Percentiles rank a stretch among this genome's conserved stretches.
These are phyloP conservation scores for Macrolepiota fuliginosa DNA, from an alignment of 768 basidiomycete species.

Conservation along the genomic window DNA sequence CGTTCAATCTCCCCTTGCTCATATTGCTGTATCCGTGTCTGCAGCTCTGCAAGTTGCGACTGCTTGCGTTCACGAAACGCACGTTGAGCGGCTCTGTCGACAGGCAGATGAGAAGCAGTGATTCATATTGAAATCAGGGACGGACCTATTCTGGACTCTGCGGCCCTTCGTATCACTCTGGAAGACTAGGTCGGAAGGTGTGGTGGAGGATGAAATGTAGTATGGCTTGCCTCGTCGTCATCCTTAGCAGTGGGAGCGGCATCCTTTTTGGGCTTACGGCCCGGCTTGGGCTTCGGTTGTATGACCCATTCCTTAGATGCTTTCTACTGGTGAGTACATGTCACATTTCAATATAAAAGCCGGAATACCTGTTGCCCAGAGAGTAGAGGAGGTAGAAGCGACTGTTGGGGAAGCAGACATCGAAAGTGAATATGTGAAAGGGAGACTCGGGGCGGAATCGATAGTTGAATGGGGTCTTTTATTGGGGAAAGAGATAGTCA, in stretches of 20 bases:
- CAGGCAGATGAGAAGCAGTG: slow-evolving; percentile 6
- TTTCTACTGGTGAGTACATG: slow-evolving; percentile 25
- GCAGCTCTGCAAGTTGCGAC: slow-evolving; percentile 82
- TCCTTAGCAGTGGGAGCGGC: slow-evolving; percentile 33
- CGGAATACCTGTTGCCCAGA: slow-evolving; percentile 74
- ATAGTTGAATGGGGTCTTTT: slow-evolving; percentile 11
- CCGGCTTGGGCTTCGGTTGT: slow-evolving; percentile 83
- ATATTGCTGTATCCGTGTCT: slow-evolving; percentile 80
- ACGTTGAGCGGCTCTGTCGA: slow-evolving; percentile 75
- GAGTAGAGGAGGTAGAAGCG: slow-evolving; percentile 43
- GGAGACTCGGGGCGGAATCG: slow-evolving; percentile 18
- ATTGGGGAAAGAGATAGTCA: slow-evolving; percentile 10
- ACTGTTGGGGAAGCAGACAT: slow-evolving; percentile 16
- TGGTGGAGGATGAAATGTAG: not conserved
- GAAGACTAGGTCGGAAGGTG: slow-evolving; percentile 6
- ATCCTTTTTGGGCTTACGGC: slow-evolving; percentile 85
- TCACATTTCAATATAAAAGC: not conserved
- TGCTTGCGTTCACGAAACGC: slow-evolving; percentile 91
- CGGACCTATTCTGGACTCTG: slow-evolving; percentile 75
- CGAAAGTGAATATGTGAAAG: slow-evolving; percentile 8
- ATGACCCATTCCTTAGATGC: slow-evolving; percentile 92
- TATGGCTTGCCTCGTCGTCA: slow-evolving; percentile 45
- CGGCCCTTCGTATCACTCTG: slow-evolving; percentile 57
- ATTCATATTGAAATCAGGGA: not conserved
- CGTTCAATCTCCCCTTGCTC: slow-evolving; percentile 91